phyloP scores from a whole-genome alignment of 768 basidiomycete species.

The Sporobolomyces pararoseus region DNA sequence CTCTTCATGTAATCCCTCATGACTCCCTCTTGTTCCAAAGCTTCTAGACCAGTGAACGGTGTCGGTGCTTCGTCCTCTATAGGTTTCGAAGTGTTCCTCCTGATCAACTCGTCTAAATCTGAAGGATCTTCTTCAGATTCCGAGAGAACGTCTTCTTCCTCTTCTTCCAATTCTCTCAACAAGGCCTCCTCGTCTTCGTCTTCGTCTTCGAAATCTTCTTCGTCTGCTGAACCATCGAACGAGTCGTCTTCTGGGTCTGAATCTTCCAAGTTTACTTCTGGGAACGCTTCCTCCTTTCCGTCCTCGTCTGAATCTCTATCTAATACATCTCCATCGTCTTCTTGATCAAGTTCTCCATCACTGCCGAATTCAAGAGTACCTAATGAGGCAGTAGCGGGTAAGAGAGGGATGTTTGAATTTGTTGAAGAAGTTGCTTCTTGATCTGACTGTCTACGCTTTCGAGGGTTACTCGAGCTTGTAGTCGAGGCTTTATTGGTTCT shows the following conservation, averaged over 20 bases:
- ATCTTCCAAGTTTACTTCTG: constrained; percentile 32
- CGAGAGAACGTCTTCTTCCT: constrained; percentile 18
- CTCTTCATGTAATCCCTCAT: constrained; percentile 55
- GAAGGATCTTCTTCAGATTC: constrained; percentile 51
- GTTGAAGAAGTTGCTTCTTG: not conserved
- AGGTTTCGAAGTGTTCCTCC: constrained; percentile 43
- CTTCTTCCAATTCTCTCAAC: constrained; percentile 34
- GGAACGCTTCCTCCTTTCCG: constrained; percentile 38
- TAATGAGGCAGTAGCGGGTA: constrained; percentile 5
- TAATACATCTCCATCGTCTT: constrained; percentile 19
- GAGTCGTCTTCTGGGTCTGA: constrained; percentile 50
- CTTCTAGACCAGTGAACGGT: constrained; percentile 9
- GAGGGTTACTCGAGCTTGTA: constrained; percentile 9
- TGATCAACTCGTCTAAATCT: constrained; percentile 49
- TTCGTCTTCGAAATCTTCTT: constrained; percentile 47
- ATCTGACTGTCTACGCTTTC: constrained; percentile 25
- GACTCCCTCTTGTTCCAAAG: constrained; percentile 20
- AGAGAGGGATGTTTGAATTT: not conserved
- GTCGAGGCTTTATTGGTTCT: not conserved
- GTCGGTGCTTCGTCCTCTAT: constrained; percentile 40
- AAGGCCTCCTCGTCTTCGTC: constrained; percentile 48
- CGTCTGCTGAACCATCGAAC: constrained; percentile 48
- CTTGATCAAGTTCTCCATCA: constrained; percentile 38
- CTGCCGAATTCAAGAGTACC: constrained; percentile 33
- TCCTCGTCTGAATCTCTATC: constrained; percentile 1